Conservation (phyloP, 129 eudicot genomes). For the Flaveria linearis region DNA sequence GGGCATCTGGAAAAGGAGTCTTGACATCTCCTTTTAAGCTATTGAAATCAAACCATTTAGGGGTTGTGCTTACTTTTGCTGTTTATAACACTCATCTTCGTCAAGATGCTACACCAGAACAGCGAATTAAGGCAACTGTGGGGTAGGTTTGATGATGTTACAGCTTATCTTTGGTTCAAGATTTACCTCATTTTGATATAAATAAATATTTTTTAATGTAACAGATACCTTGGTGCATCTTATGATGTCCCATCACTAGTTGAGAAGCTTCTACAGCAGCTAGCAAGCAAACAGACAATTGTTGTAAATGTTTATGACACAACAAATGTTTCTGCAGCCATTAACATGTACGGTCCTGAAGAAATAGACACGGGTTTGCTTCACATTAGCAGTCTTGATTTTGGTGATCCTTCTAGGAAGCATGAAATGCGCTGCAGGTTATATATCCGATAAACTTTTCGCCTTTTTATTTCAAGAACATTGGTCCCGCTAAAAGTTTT, state of each 20-base stretch:
- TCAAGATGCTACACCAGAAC: conserved; percentile 72
- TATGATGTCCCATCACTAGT: conserved; percentile 86
- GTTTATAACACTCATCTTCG: conserved; percentile 63
- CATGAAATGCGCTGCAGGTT: conserved; percentile 99
- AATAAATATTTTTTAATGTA: conserved; percentile 1
- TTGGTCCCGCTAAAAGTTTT: neutral
- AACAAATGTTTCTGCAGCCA: conserved; percentile 52
- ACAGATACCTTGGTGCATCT: conserved; percentile 86
- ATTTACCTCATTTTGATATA: neutral
- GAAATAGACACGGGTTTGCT: conserved; percentile 60
- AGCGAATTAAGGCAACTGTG: conserved; percentile 73
- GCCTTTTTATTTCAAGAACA: neutral
- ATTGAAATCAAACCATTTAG: conserved; percentile 79
- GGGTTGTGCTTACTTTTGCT: conserved; percentile 92
- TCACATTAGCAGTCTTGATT: conserved; percentile 68
- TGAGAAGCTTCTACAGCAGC: conserved; percentile 89
- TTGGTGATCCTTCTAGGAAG: conserved; percentile 88
- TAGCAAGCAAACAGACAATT: conserved; percentile 90
- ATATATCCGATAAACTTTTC: neutral
- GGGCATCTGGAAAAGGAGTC: conserved; percentile 95
- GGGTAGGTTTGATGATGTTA: conserved; percentile 52
- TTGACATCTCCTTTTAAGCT: conserved; percentile 86
- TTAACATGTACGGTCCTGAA: conserved; percentile 74
- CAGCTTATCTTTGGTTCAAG: neutral
- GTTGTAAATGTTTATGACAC: conserved; percentile 88